Base-by-base conservation (phyloP, 2,329 filamentous ascomycete species). In the Simplicillium sp. region DNA sequence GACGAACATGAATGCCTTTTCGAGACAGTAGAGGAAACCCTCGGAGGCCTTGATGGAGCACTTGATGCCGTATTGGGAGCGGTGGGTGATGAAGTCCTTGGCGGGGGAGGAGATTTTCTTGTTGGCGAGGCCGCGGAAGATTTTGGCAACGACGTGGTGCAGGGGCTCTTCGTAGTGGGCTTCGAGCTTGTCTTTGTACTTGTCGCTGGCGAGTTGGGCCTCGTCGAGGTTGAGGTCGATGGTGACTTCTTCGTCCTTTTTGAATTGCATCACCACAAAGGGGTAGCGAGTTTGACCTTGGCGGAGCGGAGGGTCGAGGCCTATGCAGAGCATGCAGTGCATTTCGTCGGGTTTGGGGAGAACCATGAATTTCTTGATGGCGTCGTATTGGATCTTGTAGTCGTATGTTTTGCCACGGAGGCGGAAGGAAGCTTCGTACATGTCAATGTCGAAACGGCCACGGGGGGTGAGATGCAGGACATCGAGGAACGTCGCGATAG, bases 31-130 rank as follows among this genome's bases (percentile, higher is more conserved):
- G 38, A 98, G 71, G 58, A 95, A 89, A 45, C 94, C 92, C 67
- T 98, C 92, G 62, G 94, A 96, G 40, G 94, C 94, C 67, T 98
- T 98, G 77, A 98, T 96, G n/a, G 89, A 94, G 65, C 92, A 98
- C 68, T 98, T 98, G 65, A 98, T 94, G 44, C 92, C 92, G 51
- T 82, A 87, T 62, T 96, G 89, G 54, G 84, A 80, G 59, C 95
- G 88, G 66, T 97, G 92, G 50, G 81, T 94, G 58, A 82, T 75
- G 65, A 98, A 98, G 62, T 96, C 89, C 64, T 90, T 90, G 37
- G 89, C 92, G 2, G 92, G 92, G 46, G 85, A 86, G 20, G 89
- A 88, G 45, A 98, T 83, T 67, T 94, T 94, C 76, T 96, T 97
- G 54, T 88, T 88, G 15, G 88, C 88, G 36, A 98, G 70, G 12